Conservation (phyloP, 495 filamentous ascomycete species). For the Amphirosellinia nigrospora region DNA sequence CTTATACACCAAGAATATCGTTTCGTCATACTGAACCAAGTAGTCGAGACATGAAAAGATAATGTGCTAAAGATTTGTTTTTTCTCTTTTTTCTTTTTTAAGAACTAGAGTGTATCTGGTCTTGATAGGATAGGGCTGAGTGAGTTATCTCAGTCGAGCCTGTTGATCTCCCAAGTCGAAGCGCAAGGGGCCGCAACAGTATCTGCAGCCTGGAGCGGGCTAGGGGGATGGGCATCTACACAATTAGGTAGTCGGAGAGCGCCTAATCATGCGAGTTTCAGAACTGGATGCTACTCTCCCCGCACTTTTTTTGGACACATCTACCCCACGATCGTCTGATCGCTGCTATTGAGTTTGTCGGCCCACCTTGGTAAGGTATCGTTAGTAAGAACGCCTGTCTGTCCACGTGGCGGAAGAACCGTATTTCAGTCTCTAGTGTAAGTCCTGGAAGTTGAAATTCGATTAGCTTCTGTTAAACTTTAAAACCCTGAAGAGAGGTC, state of each 20-base stretch:
- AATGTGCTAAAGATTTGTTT: background rate
- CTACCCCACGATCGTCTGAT: constrained; percentile 16
- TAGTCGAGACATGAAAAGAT: background rate
- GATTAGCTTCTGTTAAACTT: background rate
- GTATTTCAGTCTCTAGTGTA: background rate
- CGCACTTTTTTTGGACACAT: constrained; percentile 15
- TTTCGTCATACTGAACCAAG: background rate
- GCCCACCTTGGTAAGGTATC: constrained; percentile 6
- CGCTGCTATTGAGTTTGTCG: background rate
- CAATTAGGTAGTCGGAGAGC: background rate
- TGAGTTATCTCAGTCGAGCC: background rate
- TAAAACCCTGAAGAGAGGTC: background rate
- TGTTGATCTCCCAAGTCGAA: background rate
- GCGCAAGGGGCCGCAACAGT: background rate
- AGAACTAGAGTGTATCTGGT: background rate
- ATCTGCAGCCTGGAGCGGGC: background rate
- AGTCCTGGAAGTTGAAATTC: no score
- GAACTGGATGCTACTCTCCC: constrained; percentile 11
- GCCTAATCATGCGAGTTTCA: background rate
- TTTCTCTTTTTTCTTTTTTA: no score
- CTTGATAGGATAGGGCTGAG: background rate
- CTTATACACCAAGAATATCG: background rate
- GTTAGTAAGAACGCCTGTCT: background rate
- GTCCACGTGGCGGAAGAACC: constrained; percentile 6
- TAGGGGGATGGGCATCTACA: background rate